Percentiles rank a stretch among this genome's conserved stretches.
phyloP scores from a whole-genome alignment of 176 grass and related monocot species.

The Thinopyrum elongatum region DNA sequence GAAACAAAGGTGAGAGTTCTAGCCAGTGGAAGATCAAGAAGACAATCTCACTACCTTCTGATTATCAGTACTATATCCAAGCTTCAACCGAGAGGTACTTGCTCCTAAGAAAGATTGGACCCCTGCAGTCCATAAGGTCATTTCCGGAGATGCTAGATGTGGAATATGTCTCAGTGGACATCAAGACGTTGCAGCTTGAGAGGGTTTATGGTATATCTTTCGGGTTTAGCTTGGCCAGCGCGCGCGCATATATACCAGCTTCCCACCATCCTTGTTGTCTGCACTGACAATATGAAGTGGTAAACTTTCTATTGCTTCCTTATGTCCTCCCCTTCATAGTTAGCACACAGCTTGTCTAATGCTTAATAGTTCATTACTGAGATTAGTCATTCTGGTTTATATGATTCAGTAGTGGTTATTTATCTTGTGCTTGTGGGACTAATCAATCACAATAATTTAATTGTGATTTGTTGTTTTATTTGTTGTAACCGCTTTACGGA shows the following conservation, averaged over 20 bases:
- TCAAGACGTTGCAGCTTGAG: constrained; percentile 15
- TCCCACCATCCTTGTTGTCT: constrained; percentile 8
- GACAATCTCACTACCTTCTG: constrained; percentile 20
- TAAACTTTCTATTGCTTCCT: neutral
- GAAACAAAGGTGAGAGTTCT: neutral
- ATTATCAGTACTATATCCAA: constrained; percentile 9
- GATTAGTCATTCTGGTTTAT: neutral
- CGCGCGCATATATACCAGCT: constrained; percentile 29
- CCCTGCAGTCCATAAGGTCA: neutral
- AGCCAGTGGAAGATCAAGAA: constrained; percentile 23
- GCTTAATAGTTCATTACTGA: neutral
- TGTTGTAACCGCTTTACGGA: too few species aligned
- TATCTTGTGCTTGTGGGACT: neutral
- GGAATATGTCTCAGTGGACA: constrained; percentile 27
- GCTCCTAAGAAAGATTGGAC: constrained; percentile 13
- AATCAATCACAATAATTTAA: neutral
- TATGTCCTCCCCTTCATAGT: neutral
- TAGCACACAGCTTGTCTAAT: neutral
- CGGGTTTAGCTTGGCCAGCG: neutral
- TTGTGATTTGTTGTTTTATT: too few species aligned
- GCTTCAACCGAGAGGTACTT: neutral
- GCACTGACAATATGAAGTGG: constrained; percentile 6
- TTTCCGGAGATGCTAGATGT: neutral
- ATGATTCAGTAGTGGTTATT: neutral
- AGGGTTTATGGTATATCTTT: constrained; percentile 12